A percentile compares a stretch with the other conserved stretches of the same genome.
phyloP scores from a whole-genome alignment of 1,284 basidiomycete genomes.

The Exobasidium rhododendri region DNA sequence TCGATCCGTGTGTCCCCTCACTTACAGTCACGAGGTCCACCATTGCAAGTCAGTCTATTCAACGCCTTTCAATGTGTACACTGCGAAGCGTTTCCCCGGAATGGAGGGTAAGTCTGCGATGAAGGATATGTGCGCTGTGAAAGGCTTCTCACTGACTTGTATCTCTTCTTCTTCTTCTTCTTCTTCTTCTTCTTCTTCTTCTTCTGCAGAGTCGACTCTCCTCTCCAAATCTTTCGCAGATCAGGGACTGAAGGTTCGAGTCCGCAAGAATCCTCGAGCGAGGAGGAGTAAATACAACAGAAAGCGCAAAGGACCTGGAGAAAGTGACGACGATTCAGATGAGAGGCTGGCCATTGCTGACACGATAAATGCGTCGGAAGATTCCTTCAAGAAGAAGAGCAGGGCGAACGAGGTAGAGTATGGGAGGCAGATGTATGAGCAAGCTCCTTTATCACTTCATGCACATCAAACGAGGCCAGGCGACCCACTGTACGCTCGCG shows the following conservation, averaged over 20 bases:
- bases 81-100: slow-evolving; percentile 48
- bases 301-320: neutral
- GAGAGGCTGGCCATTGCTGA: neutral
- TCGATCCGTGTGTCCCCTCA: too few relatives aligned
- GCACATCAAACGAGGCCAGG: slow-evolving; percentile 4
- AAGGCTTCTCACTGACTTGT: too few relatives aligned
- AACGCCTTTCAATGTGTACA: slow-evolving; percentile 45
- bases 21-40: slow-evolving; percentile 38
- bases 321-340: slow-evolving; percentile 17
- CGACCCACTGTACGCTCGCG: neutral
- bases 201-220: slow-evolving; percentile 44
- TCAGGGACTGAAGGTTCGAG: slow-evolving; percentile 49
- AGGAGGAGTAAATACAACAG: slow-evolving; percentile 16
- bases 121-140: too few relatives aligned
- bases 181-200: neutral
- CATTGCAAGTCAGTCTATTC: slow-evolving; percentile 51
- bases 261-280: slow-evolving; percentile 46
- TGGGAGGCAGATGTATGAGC: neutral
- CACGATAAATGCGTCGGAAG: neutral
- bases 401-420: neutral
- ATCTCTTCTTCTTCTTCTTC: neutral
- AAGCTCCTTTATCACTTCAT: neutral
- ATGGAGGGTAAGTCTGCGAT: too few relatives aligned
- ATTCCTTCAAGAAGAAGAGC: neutral
- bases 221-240: slow-evolving; percentile 47